Conservation (phyloP, 192 early-diverging fungal genomes). For the Mortierella alpina region DNA sequence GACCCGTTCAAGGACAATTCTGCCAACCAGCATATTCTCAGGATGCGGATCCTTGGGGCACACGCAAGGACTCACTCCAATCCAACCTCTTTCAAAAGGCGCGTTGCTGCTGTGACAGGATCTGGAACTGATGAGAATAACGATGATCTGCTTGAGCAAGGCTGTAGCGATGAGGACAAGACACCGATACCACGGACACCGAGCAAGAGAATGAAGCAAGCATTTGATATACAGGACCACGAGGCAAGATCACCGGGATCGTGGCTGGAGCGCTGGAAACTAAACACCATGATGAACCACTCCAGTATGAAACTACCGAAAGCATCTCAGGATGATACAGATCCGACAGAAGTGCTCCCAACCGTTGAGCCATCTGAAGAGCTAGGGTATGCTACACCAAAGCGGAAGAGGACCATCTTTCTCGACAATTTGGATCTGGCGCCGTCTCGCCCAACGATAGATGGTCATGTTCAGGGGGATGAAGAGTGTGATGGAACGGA, state of each 20-base stretch:
- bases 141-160: not conserved
- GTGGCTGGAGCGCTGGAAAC: slow-evolving; percentile 21
- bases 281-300: slow-evolving; percentile 21
- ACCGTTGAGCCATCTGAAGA: too few species aligned
- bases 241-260: not conserved
- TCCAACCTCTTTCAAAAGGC: too few species aligned
- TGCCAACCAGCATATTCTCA: too few species aligned
- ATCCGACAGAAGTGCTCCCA: not conserved
- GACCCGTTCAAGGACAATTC: too few species aligned
- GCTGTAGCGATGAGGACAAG: not conserved
- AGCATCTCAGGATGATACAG: not conserved
- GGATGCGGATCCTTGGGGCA: too few species aligned
- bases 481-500: not conserved
- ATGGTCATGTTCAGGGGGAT: too few species aligned
- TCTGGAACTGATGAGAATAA: not conserved
- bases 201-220: not conserved
- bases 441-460: too few species aligned
- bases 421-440: not conserved
- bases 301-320: slow-evolving; percentile 21
- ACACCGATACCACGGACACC: slow-evolving; percentile 9
- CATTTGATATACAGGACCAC: not conserved
- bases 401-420: too few species aligned
- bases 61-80: too few species aligned
- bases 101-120: not conserved
- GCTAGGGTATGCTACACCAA: too few species aligned